These are phyloP conservation scores for Paraconiothyrium sp. DNA, from an alignment of 2,329 filamentous ascomycete species.

Conservation along the genomic window DNA sequence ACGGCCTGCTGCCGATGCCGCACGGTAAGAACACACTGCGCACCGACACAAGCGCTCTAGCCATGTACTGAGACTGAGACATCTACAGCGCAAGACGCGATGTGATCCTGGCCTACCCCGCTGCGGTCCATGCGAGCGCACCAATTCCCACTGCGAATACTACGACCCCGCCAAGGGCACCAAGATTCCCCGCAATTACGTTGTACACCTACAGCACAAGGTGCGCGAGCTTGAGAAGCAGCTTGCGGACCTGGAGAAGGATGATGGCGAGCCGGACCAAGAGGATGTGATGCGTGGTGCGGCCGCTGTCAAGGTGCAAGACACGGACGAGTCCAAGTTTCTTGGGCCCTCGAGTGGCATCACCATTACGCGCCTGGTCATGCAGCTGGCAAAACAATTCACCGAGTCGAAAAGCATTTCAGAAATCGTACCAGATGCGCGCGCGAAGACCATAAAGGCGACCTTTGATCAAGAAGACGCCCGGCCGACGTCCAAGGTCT, in stretches of 20 bases:
- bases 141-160: constrained; percentile 92
- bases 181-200: constrained; percentile 90
- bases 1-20: constrained; percentile 83
- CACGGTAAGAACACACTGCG: constrained; percentile 64
- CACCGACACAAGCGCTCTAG: constrained; percentile 5
- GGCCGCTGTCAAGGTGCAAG: constrained; percentile 83
- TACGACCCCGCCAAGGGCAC: constrained; percentile 87
- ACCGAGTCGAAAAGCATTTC: constrained; percentile 91
- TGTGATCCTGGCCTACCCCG: constrained; percentile 93
- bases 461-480: constrained; percentile 71
- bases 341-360: constrained; percentile 95
- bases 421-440: constrained; percentile 83
- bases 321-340: constrained; percentile 88
- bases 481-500: constrained; percentile 79
- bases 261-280: constrained; percentile 73
- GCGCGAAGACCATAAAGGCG: constrained; percentile 73
- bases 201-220: constrained; percentile 88
- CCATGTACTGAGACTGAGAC: constrained; percentile 18
- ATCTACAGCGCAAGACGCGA: constrained; percentile 83
- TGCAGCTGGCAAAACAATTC: constrained; percentile 95
- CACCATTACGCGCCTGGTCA: constrained; percentile 91
- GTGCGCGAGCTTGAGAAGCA: constrained; percentile 84
- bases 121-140: constrained; percentile 91
- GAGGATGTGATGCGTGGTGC: constrained; percentile 89
- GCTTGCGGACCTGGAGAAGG: constrained; percentile 79